Evolutionary conservation across 495 filamentous ascomycete genomes (phyloP).

Genomic region (Hypoxylon subgilvum): DNA sequence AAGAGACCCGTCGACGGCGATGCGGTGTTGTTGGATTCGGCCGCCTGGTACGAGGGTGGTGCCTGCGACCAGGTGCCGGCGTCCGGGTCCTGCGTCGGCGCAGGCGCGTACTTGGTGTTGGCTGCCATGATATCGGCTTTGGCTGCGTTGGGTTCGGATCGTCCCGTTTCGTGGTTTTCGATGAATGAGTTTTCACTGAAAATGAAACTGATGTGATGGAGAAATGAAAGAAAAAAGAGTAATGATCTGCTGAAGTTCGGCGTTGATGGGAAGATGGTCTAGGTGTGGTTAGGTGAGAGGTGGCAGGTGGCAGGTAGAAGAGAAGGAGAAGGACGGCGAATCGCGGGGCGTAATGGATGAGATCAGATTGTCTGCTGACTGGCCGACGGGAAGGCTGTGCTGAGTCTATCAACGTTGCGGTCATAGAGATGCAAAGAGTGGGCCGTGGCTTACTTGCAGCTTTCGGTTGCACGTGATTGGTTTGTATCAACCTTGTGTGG

Average conservation of each 20-base stretch:
- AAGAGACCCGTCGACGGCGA: slow-evolving; percentile 51
- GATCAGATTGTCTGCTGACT: background rate
- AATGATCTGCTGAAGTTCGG: slow-evolving; percentile 26
- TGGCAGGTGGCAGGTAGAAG: background rate
- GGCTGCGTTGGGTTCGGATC: background rate
- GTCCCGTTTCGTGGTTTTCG: background rate
- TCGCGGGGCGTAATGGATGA: slow-evolving; percentile 29
- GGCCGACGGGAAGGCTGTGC: slow-evolving; percentile 5
- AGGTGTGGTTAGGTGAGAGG: slow-evolving; percentile 9
- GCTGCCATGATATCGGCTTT: slow-evolving; percentile 62
- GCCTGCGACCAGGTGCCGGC: slow-evolving; percentile 72
- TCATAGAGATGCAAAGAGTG: slow-evolving; percentile 6
- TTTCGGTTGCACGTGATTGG: slow-evolving; percentile 8
- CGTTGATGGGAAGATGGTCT: slow-evolving; percentile 18
- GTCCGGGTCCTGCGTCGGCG: slow-evolving; percentile 77
- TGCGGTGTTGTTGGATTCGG: slow-evolving; percentile 40
- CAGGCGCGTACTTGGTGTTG: slow-evolving; percentile 72
- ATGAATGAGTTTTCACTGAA: background rate
- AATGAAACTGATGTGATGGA: slow-evolving; percentile 2
- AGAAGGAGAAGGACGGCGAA: slow-evolving; percentile 11
- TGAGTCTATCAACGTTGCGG: background rate
- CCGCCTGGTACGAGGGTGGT: slow-evolving; percentile 78
- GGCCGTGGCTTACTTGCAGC: background rate
- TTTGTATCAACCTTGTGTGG: background rate
- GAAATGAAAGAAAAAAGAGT: slow-evolving; percentile 12